Evolutionary conservation across 2,329 filamentous ascomycete genomes (phyloP).

Genomic region (Camillea tinctor): DNA sequence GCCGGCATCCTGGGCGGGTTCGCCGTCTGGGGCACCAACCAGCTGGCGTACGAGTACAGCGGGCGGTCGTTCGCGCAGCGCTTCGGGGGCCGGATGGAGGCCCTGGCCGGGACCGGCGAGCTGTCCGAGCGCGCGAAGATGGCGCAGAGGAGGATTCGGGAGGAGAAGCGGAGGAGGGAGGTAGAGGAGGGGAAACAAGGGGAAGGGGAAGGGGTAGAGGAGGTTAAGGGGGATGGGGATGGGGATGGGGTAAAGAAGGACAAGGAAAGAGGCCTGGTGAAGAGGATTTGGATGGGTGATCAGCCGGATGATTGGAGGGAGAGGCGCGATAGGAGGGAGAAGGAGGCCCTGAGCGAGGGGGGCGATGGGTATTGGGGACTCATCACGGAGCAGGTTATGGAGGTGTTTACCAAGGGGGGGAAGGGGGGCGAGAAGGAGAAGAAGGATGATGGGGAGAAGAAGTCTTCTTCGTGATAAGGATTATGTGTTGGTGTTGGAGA

Average conservation of each 20-base stretch:
- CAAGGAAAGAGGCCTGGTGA: conserved; percentile 33
- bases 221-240: conserved; percentile 9
- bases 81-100: conserved; percentile 42
- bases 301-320: conserved; percentile 55
- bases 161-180: conserved; percentile 44
- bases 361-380: conserved; percentile 56
- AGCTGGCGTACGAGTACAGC: conserved; percentile 56
- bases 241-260: conserved; percentile 6
- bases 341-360: conserved; percentile 50
- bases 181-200: conserved; percentile 14
- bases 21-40: conserved; percentile 53
- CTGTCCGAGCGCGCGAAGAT: conserved; percentile 56
- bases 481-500: no score
- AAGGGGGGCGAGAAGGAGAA: conserved; percentile 28
- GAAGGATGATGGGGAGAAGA: not conserved
- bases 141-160: conserved; percentile 46
- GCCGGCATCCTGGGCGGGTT: conserved; percentile 48
- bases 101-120: conserved; percentile 48
- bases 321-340: conserved; percentile 51
- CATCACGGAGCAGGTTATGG: conserved; percentile 56
- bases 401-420: conserved; percentile 41
- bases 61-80: conserved; percentile 52
- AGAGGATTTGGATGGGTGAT: conserved; percentile 58
- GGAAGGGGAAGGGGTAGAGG: conserved; percentile 8
- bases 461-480: no score